Evolutionary conservation across 2,329 filamentous ascomycete genomes (phyloP), one percentile per base, ranked within the genome.

Genomic region (Epichloe elymi): DNA sequence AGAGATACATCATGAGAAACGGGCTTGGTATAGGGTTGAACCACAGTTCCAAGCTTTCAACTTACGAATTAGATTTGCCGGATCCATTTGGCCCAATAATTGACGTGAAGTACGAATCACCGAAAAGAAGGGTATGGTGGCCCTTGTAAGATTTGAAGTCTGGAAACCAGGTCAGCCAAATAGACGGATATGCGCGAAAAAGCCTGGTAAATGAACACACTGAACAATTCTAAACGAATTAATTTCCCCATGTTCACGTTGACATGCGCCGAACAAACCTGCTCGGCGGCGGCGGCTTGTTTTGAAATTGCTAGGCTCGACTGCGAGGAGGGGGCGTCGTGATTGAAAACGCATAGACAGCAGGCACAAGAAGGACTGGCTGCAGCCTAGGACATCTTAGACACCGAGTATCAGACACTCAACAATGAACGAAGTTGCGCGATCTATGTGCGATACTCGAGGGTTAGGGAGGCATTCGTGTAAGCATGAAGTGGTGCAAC

Each of bases 131-230:
- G 54, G 81, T 84, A 72, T 98, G 93, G 62, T 96, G 90, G 53
- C 90, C 93, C 69, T 95, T 95, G 75, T 98, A 98, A 61, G 93
- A 97, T 74, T 98, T 98, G 82, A 98, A 98, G 74, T 98, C 87
- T 93, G 62, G 30, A 43, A 23, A 39, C 1, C 7, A 36, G 20
- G n/a, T 54, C 39, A 56, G 43, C 23, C 52, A 37, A 11, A 57
- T 59, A 23, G 8, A 30, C 40, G 8, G 17, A 7, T 2, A 43
- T 37, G 4, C 10, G 14, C 20, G n/a, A 11, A 20, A 3, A 23
- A 14, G 3, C 19, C 11, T 11, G 11, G 11, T 23, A 12, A 4
- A 30, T 37, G 15, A 51, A 73, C 83, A 58, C 75, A 93, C 88
- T 96, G 73, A 86, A 95, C 55, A 98, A 77, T 75, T 97, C 91